phyloP scores from a whole-genome alignment of 2,329 filamentous ascomycete species.

The Exutisphaerella laricina region DNA sequence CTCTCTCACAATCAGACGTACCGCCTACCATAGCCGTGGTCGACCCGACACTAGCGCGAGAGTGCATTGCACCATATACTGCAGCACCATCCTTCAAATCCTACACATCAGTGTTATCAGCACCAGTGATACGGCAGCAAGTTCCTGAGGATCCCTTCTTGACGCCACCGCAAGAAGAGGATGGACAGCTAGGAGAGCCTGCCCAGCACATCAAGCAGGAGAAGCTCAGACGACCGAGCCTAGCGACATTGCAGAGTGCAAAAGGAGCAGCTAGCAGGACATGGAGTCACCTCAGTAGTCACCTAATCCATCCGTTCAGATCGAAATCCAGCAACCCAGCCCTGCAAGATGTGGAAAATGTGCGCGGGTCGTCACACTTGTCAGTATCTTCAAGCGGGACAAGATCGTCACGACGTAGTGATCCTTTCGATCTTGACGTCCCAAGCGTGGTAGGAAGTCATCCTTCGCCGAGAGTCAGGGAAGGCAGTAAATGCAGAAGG shows the following conservation, averaged over 20 bases:
- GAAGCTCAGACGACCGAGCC: constrained; percentile 1
- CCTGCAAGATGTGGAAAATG: constrained; percentile 7
- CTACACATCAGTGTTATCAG: constrained; percentile 22
- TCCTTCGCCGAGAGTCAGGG: not conserved
- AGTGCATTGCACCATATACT: constrained; percentile 16
- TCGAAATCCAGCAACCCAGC: constrained; percentile 3
- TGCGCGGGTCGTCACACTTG: constrained; percentile 7
- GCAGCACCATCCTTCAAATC: constrained; percentile 23
- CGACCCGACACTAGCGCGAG: constrained; percentile 23
- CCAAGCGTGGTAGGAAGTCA: constrained; percentile 10
- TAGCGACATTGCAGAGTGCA: constrained; percentile 16
- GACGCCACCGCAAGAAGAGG: constrained; percentile 16
- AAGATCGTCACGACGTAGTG: constrained; percentile 15
- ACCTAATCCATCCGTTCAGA: constrained; percentile 12
- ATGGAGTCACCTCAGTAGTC: constrained; percentile 14
- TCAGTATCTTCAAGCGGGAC: constrained; percentile 13
- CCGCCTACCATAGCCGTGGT: constrained; percentile 12
- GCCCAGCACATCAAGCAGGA: constrained; percentile 3
- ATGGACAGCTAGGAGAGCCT: constrained; percentile 1
- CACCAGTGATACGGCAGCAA: constrained; percentile 20
- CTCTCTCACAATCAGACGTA: constrained; percentile 6
- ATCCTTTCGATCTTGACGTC: constrained; percentile 21
- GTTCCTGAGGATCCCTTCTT: constrained; percentile 28
- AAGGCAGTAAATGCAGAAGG: not conserved
- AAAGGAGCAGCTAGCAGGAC: constrained; percentile 15